These are phyloP conservation scores for Wickerhamomyces subpelliculosus DNA, from an alignment of 805 yeast species.

Conservation along the genomic window DNA sequence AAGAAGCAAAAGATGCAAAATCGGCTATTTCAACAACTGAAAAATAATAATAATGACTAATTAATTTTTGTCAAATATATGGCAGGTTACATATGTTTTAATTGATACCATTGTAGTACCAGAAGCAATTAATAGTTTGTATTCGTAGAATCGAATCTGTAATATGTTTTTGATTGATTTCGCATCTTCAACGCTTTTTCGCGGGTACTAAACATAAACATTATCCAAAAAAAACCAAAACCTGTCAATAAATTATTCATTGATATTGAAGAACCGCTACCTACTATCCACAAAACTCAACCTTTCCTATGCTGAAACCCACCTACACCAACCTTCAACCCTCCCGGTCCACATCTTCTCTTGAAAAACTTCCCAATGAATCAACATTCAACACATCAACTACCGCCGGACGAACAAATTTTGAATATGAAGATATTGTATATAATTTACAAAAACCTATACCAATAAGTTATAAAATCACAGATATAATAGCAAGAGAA, in stretches of 20 bases:
- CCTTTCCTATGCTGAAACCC: too few species aligned
- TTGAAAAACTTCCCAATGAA: conserved; percentile 18
- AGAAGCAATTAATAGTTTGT: too few species aligned
- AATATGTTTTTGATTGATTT: too few species aligned
- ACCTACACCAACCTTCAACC: conserved; percentile 8
- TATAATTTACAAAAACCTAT: conserved; percentile 2
- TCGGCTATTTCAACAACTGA: neutral
- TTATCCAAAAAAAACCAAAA: too few species aligned
- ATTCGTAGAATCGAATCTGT: too few species aligned
- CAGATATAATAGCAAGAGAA: conserved; percentile 55
- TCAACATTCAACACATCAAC: neutral
- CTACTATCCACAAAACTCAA: too few species aligned
- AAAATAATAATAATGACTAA: neutral
- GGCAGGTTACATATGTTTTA: neutral
- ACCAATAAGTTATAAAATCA: conserved; percentile 15
- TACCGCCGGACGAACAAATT: neutral
- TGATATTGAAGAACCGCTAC: too few species aligned
- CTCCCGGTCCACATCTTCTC: conserved; percentile 26
- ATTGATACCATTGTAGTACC: too few species aligned
- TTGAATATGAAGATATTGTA: conserved; percentile 17
- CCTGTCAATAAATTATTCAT: too few species aligned
- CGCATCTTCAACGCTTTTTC: too few species aligned
- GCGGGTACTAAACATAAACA: too few species aligned
- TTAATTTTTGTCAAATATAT: too few species aligned
- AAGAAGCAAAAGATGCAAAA: neutral